Evolutionary conservation across 257 asterid species (phyloP), one percentile per base, ranked within the genome.

Genomic region (Solanum acaule): DNA sequence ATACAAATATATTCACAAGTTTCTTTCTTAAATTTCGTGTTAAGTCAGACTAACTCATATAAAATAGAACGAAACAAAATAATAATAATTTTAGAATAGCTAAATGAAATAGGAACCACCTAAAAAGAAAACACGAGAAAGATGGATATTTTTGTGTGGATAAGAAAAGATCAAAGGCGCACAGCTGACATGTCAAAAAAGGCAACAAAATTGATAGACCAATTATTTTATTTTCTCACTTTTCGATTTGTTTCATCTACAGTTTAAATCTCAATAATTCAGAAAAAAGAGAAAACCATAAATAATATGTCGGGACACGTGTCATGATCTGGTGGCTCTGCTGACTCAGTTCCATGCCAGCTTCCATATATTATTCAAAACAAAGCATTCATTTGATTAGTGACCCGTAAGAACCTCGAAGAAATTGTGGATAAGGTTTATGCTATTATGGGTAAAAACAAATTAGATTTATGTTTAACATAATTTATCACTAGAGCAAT

Each of bases 331-430:
- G 44, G 34, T 63, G 85, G 92, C 56, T 35, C 23, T 88, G 94
- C 94, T 91, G 94, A 93, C 90, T 91, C 94, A 85, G 44, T 25
- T 86, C 89, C 93, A 87, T 61, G 89, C 68, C 71, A 85, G 89
- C 84, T n/a, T 73, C 33, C 11, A 3, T 1, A 72, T 35, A 75
- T 20, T 44, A 5, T 14, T 72, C 65, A 72, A 40, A 59, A 71
- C 63, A 22, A 33, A 29, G 42, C 90, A 83, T 44, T 88, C 82
- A 27, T 33, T 72, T 85, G 27, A 44, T 86, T 86, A 40, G 78
- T 56, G 7, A 72, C 89, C 91, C 37, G 44, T 40, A 40, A 52
- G 46, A 73, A 49, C 86, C 91, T 87, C 61, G 70, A 86, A 49
- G 49, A 59, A 77, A 29, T 12, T 90, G 86, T 87, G 90, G 94